Evolutionary conservation across 202 grass and related monocot species (phyloP).

Genomic region (Carex arenaria): DNA sequence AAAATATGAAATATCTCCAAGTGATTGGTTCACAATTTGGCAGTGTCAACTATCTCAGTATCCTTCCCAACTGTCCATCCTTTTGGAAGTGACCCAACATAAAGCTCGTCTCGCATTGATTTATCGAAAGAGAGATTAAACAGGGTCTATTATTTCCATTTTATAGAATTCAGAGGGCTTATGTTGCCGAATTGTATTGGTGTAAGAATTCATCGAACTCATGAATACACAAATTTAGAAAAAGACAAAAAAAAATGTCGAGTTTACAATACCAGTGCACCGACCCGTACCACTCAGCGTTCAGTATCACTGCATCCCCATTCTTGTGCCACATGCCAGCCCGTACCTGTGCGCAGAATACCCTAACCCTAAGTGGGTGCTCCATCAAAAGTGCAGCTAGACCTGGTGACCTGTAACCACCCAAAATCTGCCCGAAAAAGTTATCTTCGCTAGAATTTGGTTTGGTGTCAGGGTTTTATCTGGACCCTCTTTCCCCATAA

Average conservation of each 20-base stretch:
- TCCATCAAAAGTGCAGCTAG: slow-evolving; percentile 95
- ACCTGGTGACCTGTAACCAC: slow-evolving; percentile 51
- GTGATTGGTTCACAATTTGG: not conserved
- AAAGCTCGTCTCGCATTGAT: not conserved
- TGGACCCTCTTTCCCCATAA: slow-evolving; percentile 54
- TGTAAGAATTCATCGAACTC: not conserved
- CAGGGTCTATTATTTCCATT: not conserved
- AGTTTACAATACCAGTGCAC: slow-evolving; percentile 80
- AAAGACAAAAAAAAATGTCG: not conserved
- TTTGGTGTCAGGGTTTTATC: slow-evolving; percentile 22
- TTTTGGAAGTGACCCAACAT: not conserved
- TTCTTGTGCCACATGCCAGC: slow-evolving; percentile 99
- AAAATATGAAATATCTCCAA: not conserved
- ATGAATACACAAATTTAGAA: not conserved
- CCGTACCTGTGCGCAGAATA: slow-evolving; percentile 92
- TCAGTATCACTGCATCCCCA: slow-evolving; percentile 80
- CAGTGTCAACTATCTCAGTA: not conserved
- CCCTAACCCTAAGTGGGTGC: slow-evolving; percentile 87
- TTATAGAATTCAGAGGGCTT: not conserved
- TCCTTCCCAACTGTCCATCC: not conserved
- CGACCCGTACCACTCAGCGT: slow-evolving; percentile 74
- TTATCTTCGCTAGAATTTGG: slow-evolving; percentile 32
- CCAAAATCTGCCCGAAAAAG: slow-evolving; percentile 65
- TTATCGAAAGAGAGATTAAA: not conserved
- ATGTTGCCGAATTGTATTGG: not conserved